Base-by-base conservation (phyloP, 2,329 filamentous ascomycete genomes). In the Monosporascus sp. region DNA sequence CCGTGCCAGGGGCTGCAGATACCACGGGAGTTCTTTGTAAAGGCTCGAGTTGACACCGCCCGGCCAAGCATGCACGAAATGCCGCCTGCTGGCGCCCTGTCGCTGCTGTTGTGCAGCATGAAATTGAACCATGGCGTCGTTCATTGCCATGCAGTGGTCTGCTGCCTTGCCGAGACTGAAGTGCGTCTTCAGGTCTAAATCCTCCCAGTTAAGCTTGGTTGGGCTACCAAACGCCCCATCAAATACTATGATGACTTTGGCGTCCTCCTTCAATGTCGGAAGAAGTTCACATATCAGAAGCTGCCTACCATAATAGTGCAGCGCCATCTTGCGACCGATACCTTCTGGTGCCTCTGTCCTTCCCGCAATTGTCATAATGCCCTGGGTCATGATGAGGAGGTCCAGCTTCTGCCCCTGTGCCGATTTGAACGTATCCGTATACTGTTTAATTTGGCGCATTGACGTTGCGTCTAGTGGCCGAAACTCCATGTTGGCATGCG, bases 271-370 rank as follows among this genome's bases (percentile, higher is more conserved):
- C n/a, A 76, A 57, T 0, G 63, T 58, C 0, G 75, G 73, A 0
- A 70, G 55, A 5, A 78, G 64, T 38, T 74, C 70, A 15, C 65
- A 60, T 22, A 76, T 68, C 15, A 78, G 70, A 0, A 74, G 67
- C 55, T 76, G 73, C 14, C 68, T 70, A 17, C 73, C 70, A 53
- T 78, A 78, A 55, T 73, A 76, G 51, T 75, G 72, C n/a, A 77
- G 62, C 0, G 68, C 69, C 65, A 77, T 71, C 56, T 76, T 77
- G 47, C 64, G 64, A 47, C 76, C 72, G 17, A 78, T 69, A 1
- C 72, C 73, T 55, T 78, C 75, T 1, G 68, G 25, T 0, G 75
- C 75, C 55, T 76, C 72, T 1, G 61, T 67, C 38, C 71, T 56
- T 0, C 71, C 70, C 4, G 61, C 64, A 6, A 64, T 60, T 0